phyloP scores from a whole-genome alignment of 345 rosid species.

The Dimocarpus longan region DNA sequence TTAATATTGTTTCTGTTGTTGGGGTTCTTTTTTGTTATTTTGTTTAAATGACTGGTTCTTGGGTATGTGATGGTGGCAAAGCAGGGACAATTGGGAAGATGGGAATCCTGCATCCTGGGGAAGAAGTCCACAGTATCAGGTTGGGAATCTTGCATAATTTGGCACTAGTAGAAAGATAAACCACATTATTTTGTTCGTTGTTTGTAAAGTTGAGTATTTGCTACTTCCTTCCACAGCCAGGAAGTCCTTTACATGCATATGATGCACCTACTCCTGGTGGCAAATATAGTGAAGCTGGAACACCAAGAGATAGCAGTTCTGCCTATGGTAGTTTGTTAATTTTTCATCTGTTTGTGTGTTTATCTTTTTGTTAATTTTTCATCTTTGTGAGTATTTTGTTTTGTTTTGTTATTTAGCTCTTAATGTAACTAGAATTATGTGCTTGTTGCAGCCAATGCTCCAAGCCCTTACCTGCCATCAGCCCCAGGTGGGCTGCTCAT shows the following conservation, averaged over 20 bases:
- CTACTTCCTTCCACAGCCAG: conserved; percentile 56
- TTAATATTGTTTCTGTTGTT: background rate
- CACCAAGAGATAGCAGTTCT: conserved; percentile 81
- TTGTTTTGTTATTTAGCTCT: background rate
- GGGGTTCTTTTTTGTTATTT: background rate
- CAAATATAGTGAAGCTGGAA: conserved; percentile 86
- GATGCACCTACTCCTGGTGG: conserved; percentile 98
- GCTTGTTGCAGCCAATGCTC: conserved; percentile 73
- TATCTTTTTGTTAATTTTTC: too few relatives aligned
- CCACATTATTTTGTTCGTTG: background rate
- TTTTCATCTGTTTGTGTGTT: background rate
- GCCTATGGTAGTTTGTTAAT: conserved; percentile 55
- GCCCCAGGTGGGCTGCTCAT: conserved; percentile 89
- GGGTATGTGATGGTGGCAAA: conserved; percentile 14
- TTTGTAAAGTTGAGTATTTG: background rate
- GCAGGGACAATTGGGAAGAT: conserved; percentile 93
- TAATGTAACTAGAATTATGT: conserved; percentile 12
- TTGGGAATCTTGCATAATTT: conserved; percentile 24
- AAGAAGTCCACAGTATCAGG: conserved; percentile 87
- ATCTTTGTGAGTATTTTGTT: background rate
- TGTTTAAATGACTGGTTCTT: background rate
- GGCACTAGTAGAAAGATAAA: background rate
- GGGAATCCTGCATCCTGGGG: conserved; percentile 95
- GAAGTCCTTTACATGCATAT: conserved; percentile 81
- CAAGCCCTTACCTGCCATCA: conserved; percentile 92